Base-by-base conservation (phyloP, 164 flowering plant genomes). In the Tinospora cordifolia region DNA sequence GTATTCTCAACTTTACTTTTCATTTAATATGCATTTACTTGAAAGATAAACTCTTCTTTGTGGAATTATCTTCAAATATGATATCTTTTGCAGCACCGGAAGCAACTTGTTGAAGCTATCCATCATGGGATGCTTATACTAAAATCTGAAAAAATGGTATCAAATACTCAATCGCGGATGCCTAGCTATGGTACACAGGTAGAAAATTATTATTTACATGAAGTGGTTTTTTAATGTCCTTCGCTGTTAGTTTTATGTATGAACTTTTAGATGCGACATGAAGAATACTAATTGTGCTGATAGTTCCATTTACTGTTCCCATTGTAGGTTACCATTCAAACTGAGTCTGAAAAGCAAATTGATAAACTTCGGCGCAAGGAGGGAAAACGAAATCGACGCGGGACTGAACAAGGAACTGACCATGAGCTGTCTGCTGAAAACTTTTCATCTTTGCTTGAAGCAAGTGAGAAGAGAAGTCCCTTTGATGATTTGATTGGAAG, bases 161-260 rank as follows among this genome's bases (percentile, higher is more conserved):
- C 94, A 69, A 87, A 46, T 71, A 44, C 83, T 60, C 95, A 92
- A 74, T 73, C 84, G 59, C 86, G 88, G 25, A 87, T 90, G 93
- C 99, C 99, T 71, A 95, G 94, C 76, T 95, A 95, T 85, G 99
- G 96, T 17, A 92, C 94, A 38, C 98, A 95, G 96, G 99, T 95
- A 68, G 30, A 0, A 15, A 15, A 51, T 11, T 9, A 21, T 24
- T 47, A 22, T 15, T 51, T n/a, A 51, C 24, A n/a, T 17, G 59
- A 51, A 51, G 59, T 51, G 7, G 8, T 15, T 51, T 51, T 51
- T 51, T 6, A 17, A 6, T 51, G n/a, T 8, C 59, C 59, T 51
- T 51, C 21, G 19, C 24, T 51, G n/a, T 51, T 51, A 17, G 58
- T 1, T 51, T 51, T 17, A 15, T 51, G 21, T 51, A n/a, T 51